Evolutionary conservation across 2,329 filamentous ascomycete species (phyloP).

Genomic region (Colletotrichum siamense): DNA sequence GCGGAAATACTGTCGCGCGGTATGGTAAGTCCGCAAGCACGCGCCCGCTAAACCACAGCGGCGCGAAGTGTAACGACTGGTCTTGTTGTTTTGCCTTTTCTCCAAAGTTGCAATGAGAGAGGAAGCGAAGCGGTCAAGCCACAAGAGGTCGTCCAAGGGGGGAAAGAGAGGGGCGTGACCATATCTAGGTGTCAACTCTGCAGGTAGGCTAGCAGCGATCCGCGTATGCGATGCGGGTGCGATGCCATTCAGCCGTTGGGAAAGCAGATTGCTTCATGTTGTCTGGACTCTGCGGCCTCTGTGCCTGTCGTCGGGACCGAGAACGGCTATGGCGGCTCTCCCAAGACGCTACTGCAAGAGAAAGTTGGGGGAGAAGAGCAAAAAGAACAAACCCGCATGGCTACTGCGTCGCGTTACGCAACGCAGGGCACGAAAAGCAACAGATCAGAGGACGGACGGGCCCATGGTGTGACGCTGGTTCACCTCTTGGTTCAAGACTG

Average conservation of each 20-base stretch:
- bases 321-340: neutral
- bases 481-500: neutral
- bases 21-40: neutral
- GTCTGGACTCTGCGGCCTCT: neutral
- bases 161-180: neutral
- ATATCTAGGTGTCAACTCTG: neutral
- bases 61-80: neutral
- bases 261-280: neutral
- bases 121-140: neutral
- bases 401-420: neutral
- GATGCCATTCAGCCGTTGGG: neutral
- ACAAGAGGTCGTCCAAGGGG: neutral
- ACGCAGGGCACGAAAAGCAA: neutral
- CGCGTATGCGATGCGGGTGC: neutral
- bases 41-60: neutral
- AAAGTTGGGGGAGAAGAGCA: neutral
- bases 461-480: neutral
- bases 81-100: neutral
- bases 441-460: neutral
- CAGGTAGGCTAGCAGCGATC: neutral
- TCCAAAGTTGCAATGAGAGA: neutral
- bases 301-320: neutral
- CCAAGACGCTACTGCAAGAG: neutral
- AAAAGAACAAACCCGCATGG: neutral
- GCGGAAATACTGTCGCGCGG: neutral